Percentiles rank a stretch among this genome's conserved stretches.
Evolutionary conservation across 768 basidiomycete species (phyloP).

Genomic region (Rhizopogon vulgaris): DNA sequence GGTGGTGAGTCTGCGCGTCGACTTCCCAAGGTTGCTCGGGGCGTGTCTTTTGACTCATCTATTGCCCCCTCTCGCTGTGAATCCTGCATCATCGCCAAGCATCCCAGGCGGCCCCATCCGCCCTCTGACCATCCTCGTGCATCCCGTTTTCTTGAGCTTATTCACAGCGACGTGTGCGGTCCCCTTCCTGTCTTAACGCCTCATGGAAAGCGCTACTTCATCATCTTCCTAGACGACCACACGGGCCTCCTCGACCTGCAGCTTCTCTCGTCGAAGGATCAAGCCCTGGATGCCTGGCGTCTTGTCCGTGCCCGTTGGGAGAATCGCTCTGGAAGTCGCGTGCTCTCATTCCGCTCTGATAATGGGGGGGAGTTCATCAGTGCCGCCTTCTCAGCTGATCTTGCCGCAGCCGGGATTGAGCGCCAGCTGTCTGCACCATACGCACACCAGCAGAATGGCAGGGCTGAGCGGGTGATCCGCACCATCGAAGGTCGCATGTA

Average conservation of each 20-base stretch:
- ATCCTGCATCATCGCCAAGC: neutral
- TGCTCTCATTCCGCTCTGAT: too few species aligned
- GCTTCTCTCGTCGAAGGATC: neutral
- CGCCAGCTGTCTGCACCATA: too few species aligned
- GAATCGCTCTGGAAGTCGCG: too few species aligned
- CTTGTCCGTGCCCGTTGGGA: neutral
- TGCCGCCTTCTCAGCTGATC: too few species aligned
- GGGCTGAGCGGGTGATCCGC: too few species aligned
- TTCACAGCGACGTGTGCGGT: constrained; percentile 5
- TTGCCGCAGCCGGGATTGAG: too few species aligned
- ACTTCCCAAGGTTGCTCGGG: too few species aligned
- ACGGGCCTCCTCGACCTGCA: constrained; percentile 10
- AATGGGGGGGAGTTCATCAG: too few species aligned
- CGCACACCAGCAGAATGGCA: too few species aligned
- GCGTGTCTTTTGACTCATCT: too few species aligned
- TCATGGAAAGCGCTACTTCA: constrained; percentile 8
- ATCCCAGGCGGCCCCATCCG: neutral
- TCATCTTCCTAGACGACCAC: constrained; percentile 10
- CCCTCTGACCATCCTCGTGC: neutral
- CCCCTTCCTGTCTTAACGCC: constrained; percentile 14
- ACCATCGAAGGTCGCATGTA: too few species aligned
- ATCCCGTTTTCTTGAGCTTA: neutral
- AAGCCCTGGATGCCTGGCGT: neutral
- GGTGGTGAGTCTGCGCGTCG: too few species aligned
- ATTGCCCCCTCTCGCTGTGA: neutral